Base-by-base conservation (phyloP, 208 protist genomes). In the Leishmania turanica region DNA sequence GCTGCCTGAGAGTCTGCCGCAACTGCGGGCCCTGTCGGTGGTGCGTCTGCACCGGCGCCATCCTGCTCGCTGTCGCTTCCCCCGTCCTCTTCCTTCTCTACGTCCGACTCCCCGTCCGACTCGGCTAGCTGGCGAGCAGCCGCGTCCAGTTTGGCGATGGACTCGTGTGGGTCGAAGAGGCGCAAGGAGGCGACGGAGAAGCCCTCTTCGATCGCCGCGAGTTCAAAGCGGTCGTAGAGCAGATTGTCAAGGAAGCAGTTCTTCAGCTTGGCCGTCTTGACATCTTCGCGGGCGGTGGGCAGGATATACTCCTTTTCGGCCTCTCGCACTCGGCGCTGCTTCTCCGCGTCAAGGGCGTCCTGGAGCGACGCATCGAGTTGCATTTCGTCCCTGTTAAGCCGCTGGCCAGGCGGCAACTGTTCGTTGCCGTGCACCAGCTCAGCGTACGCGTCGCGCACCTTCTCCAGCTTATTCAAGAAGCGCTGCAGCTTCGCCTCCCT, bases 151-250 rank as follows among this genome's bases (percentile, higher is more conserved):
- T 62, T 68, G 27, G 74, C 78, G n/a, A 95, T 87, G 15, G 88
- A 86, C 49, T 64, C 81, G 40, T 49, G 60, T 21, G 94, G 90
- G 78, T 99, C 80, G 19, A 79, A 82, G 21, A 96, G 97, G 27
- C 98, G 90, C 80, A 99, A 99, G 1, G 97, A 98, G 0, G 92
- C 81, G 34, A 99, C 98, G 49, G 64, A 69, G 60, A 93, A 94
- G 40, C 90, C 84, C 3, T 68, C 73, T 13, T 89, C 87, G 71
- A 99, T 97, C 21, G 95, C 89, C 21, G 83, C 77, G 0, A 99
- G 86, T 27, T 92, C 83, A 79, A 99, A 98, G 3, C 94, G 91
- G 81, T 99, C 98, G 65, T 94, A 97, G 31, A 97, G 83, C 21
- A 99, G 85, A 73, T 93, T 90, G 64, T 98, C 93, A 34, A 99